Conservation (phyloP, 768 basidiomycete species). For the Russula foetens region DNA sequence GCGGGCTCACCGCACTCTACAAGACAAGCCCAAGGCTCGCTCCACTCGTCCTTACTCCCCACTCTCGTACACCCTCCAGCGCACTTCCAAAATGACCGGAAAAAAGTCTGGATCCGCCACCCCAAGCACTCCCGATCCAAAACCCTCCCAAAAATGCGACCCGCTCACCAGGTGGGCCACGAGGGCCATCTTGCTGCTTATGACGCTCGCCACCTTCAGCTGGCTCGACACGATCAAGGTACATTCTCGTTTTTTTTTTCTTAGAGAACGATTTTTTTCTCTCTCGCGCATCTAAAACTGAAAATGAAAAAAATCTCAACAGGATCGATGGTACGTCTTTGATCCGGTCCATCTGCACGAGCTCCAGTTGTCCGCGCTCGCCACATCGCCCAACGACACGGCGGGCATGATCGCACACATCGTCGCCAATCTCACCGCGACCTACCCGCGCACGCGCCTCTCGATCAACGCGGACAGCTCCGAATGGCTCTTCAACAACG, state of each 20-base stretch:
- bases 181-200: not conserved
- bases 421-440: slow-evolving; percentile 65
- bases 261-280: too few relatives aligned
- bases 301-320: not conserved
- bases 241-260: too few relatives aligned
- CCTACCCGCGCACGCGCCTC: slow-evolving; percentile 53
- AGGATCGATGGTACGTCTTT: slow-evolving; percentile 87
- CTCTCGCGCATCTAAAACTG: not conserved
- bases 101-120: not conserved
- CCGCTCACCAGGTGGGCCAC: slow-evolving; percentile 11
- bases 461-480: slow-evolving; percentile 47
- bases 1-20: not conserved
- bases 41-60: not conserved
- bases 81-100: not conserved
- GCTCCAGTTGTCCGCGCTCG: slow-evolving; percentile 68
- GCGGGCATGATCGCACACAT: slow-evolving; percentile 75
- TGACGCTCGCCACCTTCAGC: slow-evolving; percentile 7
- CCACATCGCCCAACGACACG: slow-evolving; percentile 53
- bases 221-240: slow-evolving; percentile 20
- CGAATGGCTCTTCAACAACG: slow-evolving; percentile 97
- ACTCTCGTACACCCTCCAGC: not conserved
- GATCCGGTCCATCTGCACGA: slow-evolving; percentile 64
- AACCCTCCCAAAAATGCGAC: not conserved
- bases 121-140: not conserved
- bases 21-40: too few relatives aligned